Evolutionary conservation across 129 eudicot genomes (phyloP), one percentile per base, ranked within the genome.

Genomic region (Tagetes patula): DNA sequence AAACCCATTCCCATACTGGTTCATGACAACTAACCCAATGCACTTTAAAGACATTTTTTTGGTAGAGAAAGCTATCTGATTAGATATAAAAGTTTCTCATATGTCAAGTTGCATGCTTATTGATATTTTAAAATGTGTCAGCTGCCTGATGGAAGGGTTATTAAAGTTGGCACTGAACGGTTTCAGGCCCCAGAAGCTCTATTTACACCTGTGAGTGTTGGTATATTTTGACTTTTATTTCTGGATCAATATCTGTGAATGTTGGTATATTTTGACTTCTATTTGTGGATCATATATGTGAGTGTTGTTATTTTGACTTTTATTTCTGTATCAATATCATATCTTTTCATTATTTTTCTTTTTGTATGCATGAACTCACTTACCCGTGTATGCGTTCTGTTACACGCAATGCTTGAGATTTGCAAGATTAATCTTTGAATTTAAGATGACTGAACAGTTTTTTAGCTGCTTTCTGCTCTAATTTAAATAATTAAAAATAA

Each of bases 121-220:
- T 75, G 62, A 47, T 45, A 53, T 64, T 30, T 49, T 63, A 47
- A 65, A 71, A 67, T 58, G 54, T 42, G 41, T 68, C 85, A 94
- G 99, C 83, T 94, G 73, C 99, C 99, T 70, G 99, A 94, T 88
- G 99, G 99, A 85, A 88, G 99, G 77, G 88, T 94, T 65, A 83
- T 94, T 46, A 94, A 94, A 85, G 99, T 94, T 80, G 99, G 97
- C 52, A 94, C 96, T 36, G 99, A 94, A 67, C 76, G 97, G 42
- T 94, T 94, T 79, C 99, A 94, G 83, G 99, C 99, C 66, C 96
- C 99, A 52, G 99, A 94, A 77, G 99, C 97, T 54, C 99, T 94
- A 47, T 94, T 94, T 75, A 90, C 97, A 67, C 99, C 99, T 34
- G 99, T 94, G 64, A 86, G 93, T 78, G 37, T 65, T 64, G 52